Evolutionary conservation across 805 yeast genomes (phyloP).

Genomic region (Lachancea dasiensis): DNA sequence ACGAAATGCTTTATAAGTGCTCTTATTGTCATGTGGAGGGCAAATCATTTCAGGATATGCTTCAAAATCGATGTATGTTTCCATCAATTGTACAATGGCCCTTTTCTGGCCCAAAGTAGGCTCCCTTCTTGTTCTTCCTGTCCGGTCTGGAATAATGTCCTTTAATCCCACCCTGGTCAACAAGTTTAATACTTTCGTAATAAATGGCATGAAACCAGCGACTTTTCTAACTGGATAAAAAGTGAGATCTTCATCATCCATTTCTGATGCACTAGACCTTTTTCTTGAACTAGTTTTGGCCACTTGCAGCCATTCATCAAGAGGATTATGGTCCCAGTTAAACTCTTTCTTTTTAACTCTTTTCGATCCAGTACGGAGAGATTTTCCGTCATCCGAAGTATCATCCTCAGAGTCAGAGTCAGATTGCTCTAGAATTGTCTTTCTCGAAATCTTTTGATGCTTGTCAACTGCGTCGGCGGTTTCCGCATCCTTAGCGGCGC

Average conservation of each 20-base stretch:
- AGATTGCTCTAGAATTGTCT: background rate
- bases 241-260: background rate
- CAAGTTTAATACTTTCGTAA: background rate
- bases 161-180: background rate
- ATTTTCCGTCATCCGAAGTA: background rate
- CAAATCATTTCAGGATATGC: background rate
- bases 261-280: background rate
- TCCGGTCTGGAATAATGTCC: background rate
- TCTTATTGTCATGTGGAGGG: background rate
- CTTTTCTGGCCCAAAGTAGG: background rate
- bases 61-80: background rate
- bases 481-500: constrained; percentile 2
- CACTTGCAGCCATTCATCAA: background rate
- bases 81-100: background rate
- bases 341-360: background rate
- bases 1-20: no score
- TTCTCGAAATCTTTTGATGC: background rate
- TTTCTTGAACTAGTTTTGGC: background rate
- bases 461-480: background rate
- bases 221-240: background rate
- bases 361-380: background rate
- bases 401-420: background rate
- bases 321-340: background rate
- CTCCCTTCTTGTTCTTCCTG: background rate
- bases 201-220: constrained; percentile 2